A percentile compares a stretch with the other conserved stretches of the same genome.
Evolutionary conservation across 768 basidiomycete species (phyloP).

Genomic region (Mycena polygramma): DNA sequence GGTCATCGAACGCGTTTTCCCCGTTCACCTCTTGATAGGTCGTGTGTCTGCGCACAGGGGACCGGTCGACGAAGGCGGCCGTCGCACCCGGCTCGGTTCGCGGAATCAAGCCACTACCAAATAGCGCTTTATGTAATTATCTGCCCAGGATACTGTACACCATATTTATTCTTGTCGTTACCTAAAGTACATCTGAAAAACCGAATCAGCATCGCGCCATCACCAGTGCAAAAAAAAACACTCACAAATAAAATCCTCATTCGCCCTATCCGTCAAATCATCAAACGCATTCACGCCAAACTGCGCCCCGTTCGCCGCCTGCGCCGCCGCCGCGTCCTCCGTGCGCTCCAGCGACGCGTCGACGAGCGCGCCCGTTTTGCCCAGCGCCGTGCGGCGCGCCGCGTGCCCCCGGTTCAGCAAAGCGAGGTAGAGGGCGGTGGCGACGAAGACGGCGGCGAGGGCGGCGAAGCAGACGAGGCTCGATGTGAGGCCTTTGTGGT

Average conservation of each 20-base stretch:
- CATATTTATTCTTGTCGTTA: not conserved
- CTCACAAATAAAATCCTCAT: constrained; percentile 39
- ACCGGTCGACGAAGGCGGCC: too few species aligned
- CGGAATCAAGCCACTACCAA: too few species aligned
- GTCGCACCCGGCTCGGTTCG: too few species aligned
- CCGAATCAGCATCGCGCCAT: not conserved
- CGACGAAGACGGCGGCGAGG: constrained; percentile 8
- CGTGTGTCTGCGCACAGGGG: too few species aligned
- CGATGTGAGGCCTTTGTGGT: constrained; percentile 31
- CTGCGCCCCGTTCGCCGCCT: constrained; percentile 31
- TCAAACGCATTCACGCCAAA: constrained; percentile 35
- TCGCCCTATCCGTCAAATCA: constrained; percentile 32
- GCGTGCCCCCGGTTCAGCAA: constrained; percentile 31
- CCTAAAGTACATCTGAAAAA: constrained; percentile 29
- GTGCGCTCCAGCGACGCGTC: constrained; percentile 36
- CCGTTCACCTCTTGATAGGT: too few species aligned
- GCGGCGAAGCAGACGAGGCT: constrained; percentile 33
- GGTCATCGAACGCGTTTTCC: too few species aligned
- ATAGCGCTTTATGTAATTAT: too few species aligned
- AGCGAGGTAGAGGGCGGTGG: constrained; percentile 25
- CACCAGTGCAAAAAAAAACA: not conserved
- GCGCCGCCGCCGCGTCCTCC: constrained; percentile 33
- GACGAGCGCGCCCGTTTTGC: constrained; percentile 28
- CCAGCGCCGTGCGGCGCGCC: constrained; percentile 20
- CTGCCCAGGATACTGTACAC: constrained; percentile 1